Evolutionary conservation across 352 stramenopile species (phyloP).

Genomic region (Pythium pyrilobum): DNA sequence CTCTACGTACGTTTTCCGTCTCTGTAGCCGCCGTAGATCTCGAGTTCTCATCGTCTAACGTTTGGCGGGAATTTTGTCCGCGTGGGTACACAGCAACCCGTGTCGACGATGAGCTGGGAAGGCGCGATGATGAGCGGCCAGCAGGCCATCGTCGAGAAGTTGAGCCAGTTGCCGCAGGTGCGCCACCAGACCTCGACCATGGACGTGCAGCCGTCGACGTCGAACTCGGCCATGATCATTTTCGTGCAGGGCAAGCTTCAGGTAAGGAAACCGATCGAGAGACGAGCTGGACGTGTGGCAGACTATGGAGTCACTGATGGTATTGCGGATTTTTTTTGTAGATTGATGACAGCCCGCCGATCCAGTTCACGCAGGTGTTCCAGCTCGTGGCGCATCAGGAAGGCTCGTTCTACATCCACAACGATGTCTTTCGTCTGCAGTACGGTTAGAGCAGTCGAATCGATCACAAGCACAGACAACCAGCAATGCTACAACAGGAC

Average conservation of each 20-base stretch:
- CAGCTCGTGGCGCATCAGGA: constrained; percentile 92
- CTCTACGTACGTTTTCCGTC: constrained; percentile 64
- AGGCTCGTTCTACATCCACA: constrained; percentile 97
- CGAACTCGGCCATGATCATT: constrained; percentile 91
- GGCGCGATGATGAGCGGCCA: constrained; percentile 60
- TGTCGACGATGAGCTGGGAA: constrained; percentile 82
- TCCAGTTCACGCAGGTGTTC: constrained; percentile 98
- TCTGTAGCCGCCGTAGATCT: neutral
- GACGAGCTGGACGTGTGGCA: neutral
- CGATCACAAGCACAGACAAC: neutral
- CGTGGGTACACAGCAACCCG: constrained; percentile 68
- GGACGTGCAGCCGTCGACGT: constrained; percentile 92
- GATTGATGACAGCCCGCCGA: constrained; percentile 92
- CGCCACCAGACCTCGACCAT: constrained; percentile 85
- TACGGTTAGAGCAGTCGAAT: constrained; percentile 82
- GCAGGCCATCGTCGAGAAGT: constrained; percentile 88
- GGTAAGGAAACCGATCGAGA: constrained; percentile 16
- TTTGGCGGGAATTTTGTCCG: too few relatives aligned
- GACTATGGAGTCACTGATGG: neutral
- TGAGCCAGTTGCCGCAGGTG: constrained; percentile 59
- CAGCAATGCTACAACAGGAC: neutral
- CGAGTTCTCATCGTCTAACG: neutral
- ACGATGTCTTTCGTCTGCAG: constrained; percentile 97
- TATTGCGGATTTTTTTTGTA: constrained; percentile 24
- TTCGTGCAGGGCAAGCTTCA: constrained; percentile 92